Conservation (phyloP, 2,329 filamentous ascomycete species). For the Trichoderma sp. region DNA sequence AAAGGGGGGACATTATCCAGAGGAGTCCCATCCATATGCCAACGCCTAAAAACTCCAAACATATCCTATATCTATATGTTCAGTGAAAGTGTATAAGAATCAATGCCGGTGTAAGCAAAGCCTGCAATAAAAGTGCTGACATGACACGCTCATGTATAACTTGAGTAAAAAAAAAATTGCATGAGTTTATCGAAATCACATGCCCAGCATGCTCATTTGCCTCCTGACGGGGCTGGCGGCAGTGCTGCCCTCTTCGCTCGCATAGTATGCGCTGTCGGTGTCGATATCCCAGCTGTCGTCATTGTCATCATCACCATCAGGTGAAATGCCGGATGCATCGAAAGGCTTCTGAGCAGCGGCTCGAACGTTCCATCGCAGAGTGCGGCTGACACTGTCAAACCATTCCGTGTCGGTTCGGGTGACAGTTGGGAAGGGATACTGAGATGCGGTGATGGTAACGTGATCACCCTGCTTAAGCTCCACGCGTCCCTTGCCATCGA, state of each 20-base stretch:
- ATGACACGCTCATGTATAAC: conserved; percentile 1
- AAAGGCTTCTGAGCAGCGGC: conserved; percentile 92
- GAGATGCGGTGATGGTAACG: conserved; percentile 91
- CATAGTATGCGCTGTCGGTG: conserved; percentile 71
- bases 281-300: conserved; percentile 88
- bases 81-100: conserved; percentile 1
- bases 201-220: conserved; percentile 69
- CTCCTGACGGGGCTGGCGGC: conserved; percentile 65
- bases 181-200: conserved; percentile 24
- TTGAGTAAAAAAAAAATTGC: neutral
- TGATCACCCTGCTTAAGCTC: conserved; percentile 92
- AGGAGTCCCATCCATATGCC: neutral
- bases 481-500: conserved; percentile 93
- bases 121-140: neutral
- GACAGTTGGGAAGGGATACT: conserved; percentile 96
- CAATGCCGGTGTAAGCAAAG: neutral
- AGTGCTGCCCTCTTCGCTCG: conserved; percentile 69
- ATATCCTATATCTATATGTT: conserved; percentile 14
- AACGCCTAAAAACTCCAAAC: neutral
- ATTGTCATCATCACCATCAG: conserved; percentile 42
- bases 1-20: neutral
- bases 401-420: conserved; percentile 87
- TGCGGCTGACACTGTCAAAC: conserved; percentile 93
- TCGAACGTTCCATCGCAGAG: conserved; percentile 90
- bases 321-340: conserved; percentile 42